Percentiles rank a stretch among this genome's conserved stretches.
Evolutionary conservation across 768 basidiomycete genomes (phyloP).

Genomic region (Collybia nuda): DNA sequence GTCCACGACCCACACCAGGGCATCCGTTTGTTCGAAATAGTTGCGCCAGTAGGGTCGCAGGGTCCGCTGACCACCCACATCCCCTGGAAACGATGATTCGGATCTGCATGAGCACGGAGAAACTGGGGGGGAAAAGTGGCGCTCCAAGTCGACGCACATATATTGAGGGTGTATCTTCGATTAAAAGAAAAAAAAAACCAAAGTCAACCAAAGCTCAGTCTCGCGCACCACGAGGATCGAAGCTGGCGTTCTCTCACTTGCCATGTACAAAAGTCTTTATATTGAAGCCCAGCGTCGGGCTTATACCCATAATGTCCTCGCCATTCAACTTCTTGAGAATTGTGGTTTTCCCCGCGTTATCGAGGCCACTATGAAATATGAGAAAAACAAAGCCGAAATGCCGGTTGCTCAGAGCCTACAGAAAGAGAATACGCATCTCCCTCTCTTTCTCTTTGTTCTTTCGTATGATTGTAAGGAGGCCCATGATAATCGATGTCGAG

Average conservation of each 20-base stretch:
- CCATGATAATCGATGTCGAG: constrained; percentile 51
- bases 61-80: constrained; percentile 95
- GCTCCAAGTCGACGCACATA: constrained; percentile 49
- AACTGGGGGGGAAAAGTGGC: background rate
- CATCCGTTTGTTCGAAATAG: constrained; percentile 99
- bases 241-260: constrained; percentile 56
- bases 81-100: constrained; percentile 61
- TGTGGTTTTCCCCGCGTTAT: constrained; percentile 99
- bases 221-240: constrained; percentile 14
- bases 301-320: constrained; percentile 85
- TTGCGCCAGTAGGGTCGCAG: constrained; percentile 98
- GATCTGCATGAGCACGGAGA: background rate
- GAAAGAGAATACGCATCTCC: constrained; percentile 95
- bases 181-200: constrained; percentile 8
- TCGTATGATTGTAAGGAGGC: constrained; percentile 93
- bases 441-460: constrained; percentile 95
- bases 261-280: constrained; percentile 95
- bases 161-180: constrained; percentile 72
- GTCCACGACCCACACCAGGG: constrained; percentile 98
- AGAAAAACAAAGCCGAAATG: constrained; percentile 1
- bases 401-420: constrained; percentile 35
- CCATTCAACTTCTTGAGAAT: constrained; percentile 93
- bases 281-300: constrained; percentile 97
- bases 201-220: constrained; percentile 20
- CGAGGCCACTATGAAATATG: constrained; percentile 70